These are phyloP conservation scores for Chlorella sp. DNA, from an alignment of 139 green algal species.

Conservation along the genomic window DNA sequence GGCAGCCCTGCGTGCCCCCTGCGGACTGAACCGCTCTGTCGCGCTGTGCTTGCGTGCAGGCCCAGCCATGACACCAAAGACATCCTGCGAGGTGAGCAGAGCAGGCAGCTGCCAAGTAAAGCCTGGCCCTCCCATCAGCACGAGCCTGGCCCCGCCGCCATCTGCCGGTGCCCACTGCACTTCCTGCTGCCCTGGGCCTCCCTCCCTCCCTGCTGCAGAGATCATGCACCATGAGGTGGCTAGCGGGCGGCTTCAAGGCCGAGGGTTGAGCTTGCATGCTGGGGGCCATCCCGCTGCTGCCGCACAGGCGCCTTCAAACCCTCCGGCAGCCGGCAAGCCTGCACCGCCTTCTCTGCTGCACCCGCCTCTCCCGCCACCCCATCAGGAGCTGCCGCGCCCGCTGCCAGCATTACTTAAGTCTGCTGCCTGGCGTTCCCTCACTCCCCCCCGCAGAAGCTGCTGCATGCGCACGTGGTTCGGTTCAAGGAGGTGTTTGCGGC, in stretches of 20 bases:
- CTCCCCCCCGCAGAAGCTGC: conserved; percentile 6
- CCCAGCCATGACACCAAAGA: too few species aligned
- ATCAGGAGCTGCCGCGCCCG: too few species aligned
- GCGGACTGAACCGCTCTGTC: too few species aligned
- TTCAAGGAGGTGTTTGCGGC: conserved; percentile 12
- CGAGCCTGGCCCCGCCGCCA: too few species aligned
- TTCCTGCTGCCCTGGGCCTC: not conserved
- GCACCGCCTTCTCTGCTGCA: not conserved
- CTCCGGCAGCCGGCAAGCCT: not conserved
- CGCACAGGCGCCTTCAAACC: not conserved
- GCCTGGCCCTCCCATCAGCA: not conserved
- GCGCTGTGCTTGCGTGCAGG: too few species aligned
- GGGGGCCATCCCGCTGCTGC: not conserved
- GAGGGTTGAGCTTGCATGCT: not conserved
- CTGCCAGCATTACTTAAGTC: too few species aligned
- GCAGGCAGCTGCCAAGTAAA: not conserved
- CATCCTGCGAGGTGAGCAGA: too few species aligned
- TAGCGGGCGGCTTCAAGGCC: not conserved
- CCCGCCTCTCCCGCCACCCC: not conserved
- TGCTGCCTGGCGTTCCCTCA: too few species aligned
- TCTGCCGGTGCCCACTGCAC: not conserved
- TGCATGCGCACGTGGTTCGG: conserved; percentile 18
- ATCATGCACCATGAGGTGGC: conserved; percentile 18
- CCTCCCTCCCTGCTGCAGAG: not conserved
- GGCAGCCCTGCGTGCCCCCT: too few species aligned